Evolutionary conservation across 202 grass and related monocot genomes (phyloP).

Genomic region (Elaeis oleifera): DNA sequence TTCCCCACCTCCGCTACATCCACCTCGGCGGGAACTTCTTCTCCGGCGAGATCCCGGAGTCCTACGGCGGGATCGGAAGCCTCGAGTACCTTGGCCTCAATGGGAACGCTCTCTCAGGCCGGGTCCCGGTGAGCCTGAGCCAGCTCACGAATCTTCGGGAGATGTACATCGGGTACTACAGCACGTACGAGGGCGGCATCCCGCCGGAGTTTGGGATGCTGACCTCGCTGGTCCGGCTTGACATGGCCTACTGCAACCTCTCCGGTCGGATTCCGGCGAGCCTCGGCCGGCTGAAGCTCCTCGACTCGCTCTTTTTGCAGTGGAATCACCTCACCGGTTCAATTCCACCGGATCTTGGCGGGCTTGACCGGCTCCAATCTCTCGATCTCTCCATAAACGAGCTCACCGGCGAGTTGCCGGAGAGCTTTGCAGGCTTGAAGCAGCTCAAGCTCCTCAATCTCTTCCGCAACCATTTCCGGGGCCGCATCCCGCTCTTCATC

Average conservation of each 20-base stretch:
- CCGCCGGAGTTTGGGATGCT: slow-evolving; percentile 50
- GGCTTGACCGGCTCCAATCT: slow-evolving; percentile 24
- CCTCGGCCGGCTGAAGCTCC: slow-evolving; percentile 31
- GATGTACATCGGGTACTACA: slow-evolving; percentile 80
- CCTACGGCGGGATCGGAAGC: slow-evolving; percentile 30
- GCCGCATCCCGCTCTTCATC: slow-evolving; percentile 47
- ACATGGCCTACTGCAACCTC: slow-evolving; percentile 72
- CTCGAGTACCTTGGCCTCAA: slow-evolving; percentile 83
- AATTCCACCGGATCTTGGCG: slow-evolving; percentile 51
- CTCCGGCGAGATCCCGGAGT: slow-evolving; percentile 42
- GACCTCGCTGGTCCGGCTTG: slow-evolving; percentile 41
- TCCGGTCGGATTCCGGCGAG: slow-evolving; percentile 46
- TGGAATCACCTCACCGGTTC: slow-evolving; percentile 46
- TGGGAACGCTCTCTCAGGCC: slow-evolving; percentile 54
- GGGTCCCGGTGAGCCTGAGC: slow-evolving; percentile 30
- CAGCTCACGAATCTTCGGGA: slow-evolving; percentile 22
- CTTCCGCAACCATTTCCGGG: slow-evolving; percentile 62
- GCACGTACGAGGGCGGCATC: slow-evolving; percentile 56
- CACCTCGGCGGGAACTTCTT: slow-evolving; percentile 91
- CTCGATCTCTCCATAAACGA: slow-evolving; percentile 84
- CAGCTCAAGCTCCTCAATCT: slow-evolving; percentile 51
- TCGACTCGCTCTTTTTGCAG: slow-evolving; percentile 65
- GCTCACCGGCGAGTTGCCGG: slow-evolving; percentile 58
- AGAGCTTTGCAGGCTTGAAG: slow-evolving; percentile 29
- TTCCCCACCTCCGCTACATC: slow-evolving; percentile 39